Evolutionary conservation across 805 yeast species (phyloP).

Genomic region (Candida easanensis): DNA sequence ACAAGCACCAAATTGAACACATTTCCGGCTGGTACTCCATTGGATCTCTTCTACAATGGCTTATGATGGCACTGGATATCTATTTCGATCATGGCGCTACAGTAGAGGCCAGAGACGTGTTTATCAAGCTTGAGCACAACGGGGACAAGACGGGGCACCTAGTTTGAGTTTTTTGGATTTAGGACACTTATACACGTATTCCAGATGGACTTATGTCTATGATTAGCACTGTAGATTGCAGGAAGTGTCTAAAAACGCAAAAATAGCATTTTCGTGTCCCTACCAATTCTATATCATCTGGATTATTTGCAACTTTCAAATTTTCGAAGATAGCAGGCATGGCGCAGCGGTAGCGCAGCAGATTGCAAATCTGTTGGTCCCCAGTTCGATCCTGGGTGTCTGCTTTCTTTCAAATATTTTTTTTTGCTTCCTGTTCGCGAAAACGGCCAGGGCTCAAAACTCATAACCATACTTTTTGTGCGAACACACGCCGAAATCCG

Average conservation of each 20-base stretch:
- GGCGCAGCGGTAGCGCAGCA: slow-evolving; percentile 99
- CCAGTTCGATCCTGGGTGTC: slow-evolving; percentile 94
- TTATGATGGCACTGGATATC: slow-evolving; percentile 2
- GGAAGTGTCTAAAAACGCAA: too few species aligned
- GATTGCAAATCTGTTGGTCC: slow-evolving; percentile 99
- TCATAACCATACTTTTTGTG: too few species aligned
- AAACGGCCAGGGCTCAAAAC: too few species aligned
- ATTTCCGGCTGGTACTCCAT: slow-evolving; percentile 8
- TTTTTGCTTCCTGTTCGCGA: background rate
- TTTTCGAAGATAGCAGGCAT: slow-evolving; percentile 46
- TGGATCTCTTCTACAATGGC: slow-evolving; percentile 10
- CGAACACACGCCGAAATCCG: too few species aligned
- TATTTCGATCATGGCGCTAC: slow-evolving; percentile 4
- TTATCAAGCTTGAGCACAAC: background rate
- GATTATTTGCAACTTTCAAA: background rate
- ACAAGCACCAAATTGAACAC: slow-evolving; percentile 11
- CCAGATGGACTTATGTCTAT: too few species aligned
- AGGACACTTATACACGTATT: too few species aligned
- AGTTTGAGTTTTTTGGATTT: background rate
- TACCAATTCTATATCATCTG: too few species aligned
- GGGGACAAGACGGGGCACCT: background rate
- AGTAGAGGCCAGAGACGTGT: slow-evolving; percentile 5
- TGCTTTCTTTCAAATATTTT: slow-evolving; percentile 42
- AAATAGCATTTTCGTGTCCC: too few species aligned
- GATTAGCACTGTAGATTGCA: too few species aligned